Percentiles rank a stretch among this genome's conserved stretches.
phyloP scores from a whole-genome alignment of 306 rosid species.

The Casuarina equisetifolia region DNA sequence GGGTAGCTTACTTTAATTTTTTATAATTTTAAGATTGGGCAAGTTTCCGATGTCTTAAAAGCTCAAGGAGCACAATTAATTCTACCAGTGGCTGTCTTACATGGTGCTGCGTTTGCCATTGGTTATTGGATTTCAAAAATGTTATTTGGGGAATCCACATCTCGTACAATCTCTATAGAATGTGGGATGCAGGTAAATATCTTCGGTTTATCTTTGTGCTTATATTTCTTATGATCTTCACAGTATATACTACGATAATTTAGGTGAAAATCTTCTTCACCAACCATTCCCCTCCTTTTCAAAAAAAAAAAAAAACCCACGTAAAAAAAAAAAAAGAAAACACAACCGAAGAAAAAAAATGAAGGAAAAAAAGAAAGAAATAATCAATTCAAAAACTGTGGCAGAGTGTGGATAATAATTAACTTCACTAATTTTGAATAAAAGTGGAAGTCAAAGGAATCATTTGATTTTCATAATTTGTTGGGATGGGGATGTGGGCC shows the following conservation, averaged over 20 bases:
- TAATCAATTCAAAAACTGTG: neutral
- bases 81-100: constrained; percentile 80
- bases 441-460: neutral
- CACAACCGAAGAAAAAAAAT: too few species aligned
- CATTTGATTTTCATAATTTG: neutral
- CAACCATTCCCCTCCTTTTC: neutral
- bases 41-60: constrained; percentile 80
- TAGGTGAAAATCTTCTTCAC: neutral
- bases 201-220: neutral
- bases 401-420: neutral
- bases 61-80: constrained; percentile 78
- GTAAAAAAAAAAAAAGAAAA: too few species aligned
- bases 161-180: constrained; percentile 95
- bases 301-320: too few species aligned
- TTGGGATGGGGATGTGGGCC: neutral
- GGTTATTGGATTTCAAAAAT: constrained; percentile 83
- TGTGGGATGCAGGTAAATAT: constrained; percentile 91
- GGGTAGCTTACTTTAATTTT: constrained; percentile 14
- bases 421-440: neutral
- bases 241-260: neutral
- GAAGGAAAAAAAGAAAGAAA: too few species aligned
- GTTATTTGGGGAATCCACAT: constrained; percentile 94
- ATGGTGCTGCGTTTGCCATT: constrained; percentile 82
- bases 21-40: constrained; percentile 71
- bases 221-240: neutral